These are phyloP conservation scores for Liquidambar formosana DNA, from an alignment of 164 flowering plant species.

Conservation along the genomic window DNA sequence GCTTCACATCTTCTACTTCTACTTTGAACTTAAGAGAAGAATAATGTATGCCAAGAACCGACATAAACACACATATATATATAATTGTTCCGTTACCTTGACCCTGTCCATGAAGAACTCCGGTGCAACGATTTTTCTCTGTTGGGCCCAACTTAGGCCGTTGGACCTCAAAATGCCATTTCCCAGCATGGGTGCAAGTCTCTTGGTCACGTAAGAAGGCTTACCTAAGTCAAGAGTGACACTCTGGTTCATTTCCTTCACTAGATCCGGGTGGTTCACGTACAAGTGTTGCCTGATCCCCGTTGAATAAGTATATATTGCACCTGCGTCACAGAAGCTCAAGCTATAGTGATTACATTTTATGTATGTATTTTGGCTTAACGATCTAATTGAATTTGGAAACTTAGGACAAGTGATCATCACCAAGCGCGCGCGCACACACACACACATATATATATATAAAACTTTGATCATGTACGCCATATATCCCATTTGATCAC, in stretches of 20 bases:
- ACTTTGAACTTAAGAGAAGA: too few species aligned
- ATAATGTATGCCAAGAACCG: too few species aligned
- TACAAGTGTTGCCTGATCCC: slow-evolving; percentile 55
- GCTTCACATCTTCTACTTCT: too few species aligned
- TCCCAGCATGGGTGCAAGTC: slow-evolving; percentile 52
- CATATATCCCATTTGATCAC: too few species aligned
- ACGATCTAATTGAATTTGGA: too few species aligned
- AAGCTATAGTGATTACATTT: too few species aligned
- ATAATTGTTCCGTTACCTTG: slow-evolving; percentile 33
- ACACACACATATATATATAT: too few species aligned
- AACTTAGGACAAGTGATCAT: too few species aligned
- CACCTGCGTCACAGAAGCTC: slow-evolving; percentile 36
- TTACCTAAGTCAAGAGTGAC: slow-evolving; percentile 44
- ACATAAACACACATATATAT: too few species aligned
- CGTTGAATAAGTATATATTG: slow-evolving; percentile 46
- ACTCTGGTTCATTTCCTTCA: slow-evolving; percentile 49
- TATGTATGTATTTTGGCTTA: too few species aligned
- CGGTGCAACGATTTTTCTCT: slow-evolving; percentile 54
- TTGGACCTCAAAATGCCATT: slow-evolving; percentile 54
- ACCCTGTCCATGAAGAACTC: slow-evolving; percentile 61
- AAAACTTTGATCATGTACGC: too few species aligned
- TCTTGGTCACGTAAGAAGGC: slow-evolving; percentile 45
- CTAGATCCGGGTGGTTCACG: slow-evolving; percentile 45
- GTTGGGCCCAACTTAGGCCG: slow-evolving; percentile 50
- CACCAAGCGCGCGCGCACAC: too few species aligned